Evolutionary conservation across 257 asterid species (phyloP), one percentile per base, ranked within the genome.

Genomic region (Jasminum sambac): DNA sequence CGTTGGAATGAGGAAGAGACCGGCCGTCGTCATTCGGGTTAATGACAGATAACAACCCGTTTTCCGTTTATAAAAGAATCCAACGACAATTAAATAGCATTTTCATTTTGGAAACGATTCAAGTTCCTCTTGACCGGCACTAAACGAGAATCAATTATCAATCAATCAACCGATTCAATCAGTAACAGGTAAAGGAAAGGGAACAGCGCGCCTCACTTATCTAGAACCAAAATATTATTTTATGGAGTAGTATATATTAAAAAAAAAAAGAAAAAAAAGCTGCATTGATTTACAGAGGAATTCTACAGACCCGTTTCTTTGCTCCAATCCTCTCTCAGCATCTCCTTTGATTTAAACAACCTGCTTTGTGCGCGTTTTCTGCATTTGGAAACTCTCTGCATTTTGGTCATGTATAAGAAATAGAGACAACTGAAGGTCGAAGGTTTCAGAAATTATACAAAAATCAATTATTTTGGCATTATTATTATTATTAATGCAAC

Each of bases 181-280:
- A 38, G 72, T 69, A 46, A 60, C 64, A 67, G 63, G 75, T 67
- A 57, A 14, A 4, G 10, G 67, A 23, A 40, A 64, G 5, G 76
- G 43, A 77, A 57, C 50, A 58, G 70, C 70, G 52, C 77, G 72
- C 75, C 62, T 42, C 65, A 30, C 34, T 37, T 43, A 13, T n/a
- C 23, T 46, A 64, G 59, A 17, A 8, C 12, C 5, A 48, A 48
- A 4, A 30, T 30, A 30, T 1, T 30, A 30, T 30, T 30, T 4
- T 30, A 30, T 30, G n/a, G n/a, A n/a, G n/a, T 30, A 30, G 36
- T 30, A 30, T n/a, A 6, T 46, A 46, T 11, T 13, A 19, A 19
- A 17, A n/a, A 6, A 50, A 17, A 6, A n/a, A 0, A 17, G 10
- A 19, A 19, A 21, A 23, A 52, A 25, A 10, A 14, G 38, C 43